Evolutionary conservation across 1,284 basidiomycete genomes (phyloP), one percentile per base, ranked within the genome.

Genomic region (Porodaedalea pini): DNA sequence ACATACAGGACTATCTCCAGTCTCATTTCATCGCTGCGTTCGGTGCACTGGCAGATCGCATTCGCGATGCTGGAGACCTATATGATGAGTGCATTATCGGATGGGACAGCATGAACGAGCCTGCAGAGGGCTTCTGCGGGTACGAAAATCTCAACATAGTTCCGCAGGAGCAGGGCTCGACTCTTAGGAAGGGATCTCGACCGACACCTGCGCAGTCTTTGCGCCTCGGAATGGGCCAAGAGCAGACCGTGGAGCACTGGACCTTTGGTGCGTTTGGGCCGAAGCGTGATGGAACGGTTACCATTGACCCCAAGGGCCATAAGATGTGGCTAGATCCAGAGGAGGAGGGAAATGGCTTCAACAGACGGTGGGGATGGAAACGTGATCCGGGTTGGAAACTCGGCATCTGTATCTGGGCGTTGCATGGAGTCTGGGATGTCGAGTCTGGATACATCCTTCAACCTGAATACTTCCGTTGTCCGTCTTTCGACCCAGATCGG

Each of bases 81-180:
- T 72, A 90, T 25, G 95, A 98, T 48, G 83, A 86, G 43, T 94
- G 92, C 62, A 83, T 99, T 23, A 86, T 98, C 57, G 96, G 96
- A 0, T 98, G 96, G 96, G 96, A 99, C 69, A 90, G 87, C 65
- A 75, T 98, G 73, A 98, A 98, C 70, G 96, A 99, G 71, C 95
- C 96, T 0, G 88, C 86, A 47, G 92, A 94, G 62, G 96, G 95
- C 0, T 77, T 95, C 58, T 81, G 91, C 48, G 91, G 91, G 0
- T 86, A 88, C 69, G 72, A 78, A 1, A 83, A 95, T 69, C 75
- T 98, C n/a, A 81, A 80, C 55, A 63, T 68, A 4, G 81, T 85
- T 21, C 88, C 90, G 0, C 73, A 74, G 10, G 73, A 79, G 45
- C 90, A 93, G 67, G 83, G 83, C 2, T 80, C 83, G 0, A 82